These are phyloP conservation scores for Venturia carpophila DNA, from an alignment of 2,329 filamentous ascomycete genomes.

Conservation along the genomic window DNA sequence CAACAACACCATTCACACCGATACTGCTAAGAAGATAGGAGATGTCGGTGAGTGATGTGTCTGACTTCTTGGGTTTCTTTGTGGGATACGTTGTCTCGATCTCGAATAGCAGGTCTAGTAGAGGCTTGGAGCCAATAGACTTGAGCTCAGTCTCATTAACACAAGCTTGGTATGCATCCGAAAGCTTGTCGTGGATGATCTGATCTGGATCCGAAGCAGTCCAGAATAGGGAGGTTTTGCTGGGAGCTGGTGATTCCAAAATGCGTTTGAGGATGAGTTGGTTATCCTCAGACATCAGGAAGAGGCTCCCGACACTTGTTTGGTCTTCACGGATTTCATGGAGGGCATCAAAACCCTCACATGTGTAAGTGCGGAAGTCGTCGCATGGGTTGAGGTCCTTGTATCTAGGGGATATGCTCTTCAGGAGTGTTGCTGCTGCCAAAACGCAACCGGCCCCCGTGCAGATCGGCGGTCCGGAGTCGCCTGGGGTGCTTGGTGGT, in stretches of 20 bases:
- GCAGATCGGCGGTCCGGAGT: slow-evolving; percentile 4
- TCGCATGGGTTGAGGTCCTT: slow-evolving; percentile 57
- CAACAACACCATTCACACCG: slow-evolving; percentile 32
- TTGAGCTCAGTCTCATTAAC: slow-evolving; percentile 53
- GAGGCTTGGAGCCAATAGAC: slow-evolving; percentile 46
- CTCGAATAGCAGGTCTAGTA: slow-evolving; percentile 48
- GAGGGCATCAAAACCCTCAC: slow-evolving; percentile 56
- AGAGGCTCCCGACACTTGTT: slow-evolving; percentile 27
- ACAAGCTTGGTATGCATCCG: slow-evolving; percentile 57
- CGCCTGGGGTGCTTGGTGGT: neutral
- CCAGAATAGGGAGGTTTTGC: slow-evolving; percentile 32
- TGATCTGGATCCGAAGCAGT: slow-evolving; percentile 19
- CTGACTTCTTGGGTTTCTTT: slow-evolving; percentile 18
- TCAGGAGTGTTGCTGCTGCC: slow-evolving; percentile 41
- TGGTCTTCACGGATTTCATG: slow-evolving; percentile 61
- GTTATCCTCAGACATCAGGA: slow-evolving; percentile 52
- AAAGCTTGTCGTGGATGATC: slow-evolving; percentile 45
- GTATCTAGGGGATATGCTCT: slow-evolving; percentile 55
- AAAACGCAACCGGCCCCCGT: slow-evolving; percentile 4
- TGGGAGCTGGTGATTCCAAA: slow-evolving; percentile 49
- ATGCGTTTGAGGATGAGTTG: slow-evolving; percentile 54
- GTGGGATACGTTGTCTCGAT: slow-evolving; percentile 42
- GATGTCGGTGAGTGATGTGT: slow-evolving; percentile 34
- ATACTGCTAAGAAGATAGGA: slow-evolving; percentile 42
- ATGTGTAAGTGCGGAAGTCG: slow-evolving; percentile 60